These are phyloP conservation scores for Aureobasidium sp. DNA, from an alignment of 2,329 filamentous ascomycete genomes.

Conservation along the genomic window DNA sequence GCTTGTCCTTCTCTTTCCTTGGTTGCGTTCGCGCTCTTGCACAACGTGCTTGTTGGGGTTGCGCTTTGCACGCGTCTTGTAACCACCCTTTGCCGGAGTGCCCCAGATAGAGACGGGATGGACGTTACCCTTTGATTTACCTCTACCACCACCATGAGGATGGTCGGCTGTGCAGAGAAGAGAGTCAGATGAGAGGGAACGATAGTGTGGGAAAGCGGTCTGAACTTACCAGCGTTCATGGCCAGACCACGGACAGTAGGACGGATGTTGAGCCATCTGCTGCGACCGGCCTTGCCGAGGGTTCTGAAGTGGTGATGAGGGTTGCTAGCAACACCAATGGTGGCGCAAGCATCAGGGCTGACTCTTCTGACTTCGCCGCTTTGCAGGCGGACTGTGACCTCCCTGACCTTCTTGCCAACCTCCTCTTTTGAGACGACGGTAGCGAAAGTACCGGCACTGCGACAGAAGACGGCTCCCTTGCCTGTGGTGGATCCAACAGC, in stretches of 20 bases:
- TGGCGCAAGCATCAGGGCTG: slow-evolving; percentile 87
- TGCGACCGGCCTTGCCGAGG: slow-evolving; percentile 90
- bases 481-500: slow-evolving; percentile 71
- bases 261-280: slow-evolving; percentile 86
- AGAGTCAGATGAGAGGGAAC: slow-evolving; percentile 6
- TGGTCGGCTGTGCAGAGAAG: slow-evolving; percentile 62
- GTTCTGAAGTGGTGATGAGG: slow-evolving; percentile 82
- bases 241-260: slow-evolving; percentile 95
- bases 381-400: slow-evolving; percentile 78
- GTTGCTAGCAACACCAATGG: slow-evolving; percentile 91
- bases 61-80: slow-evolving; percentile 83
- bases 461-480: slow-evolving; percentile 80
- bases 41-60: slow-evolving; percentile 93
- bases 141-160: slow-evolving; percentile 96
- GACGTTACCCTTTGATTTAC: slow-evolving; percentile 98
- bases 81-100: slow-evolving; percentile 77
- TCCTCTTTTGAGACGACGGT: slow-evolving; percentile 86
- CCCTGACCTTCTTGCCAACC: slow-evolving; percentile 62
- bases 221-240: slow-evolving; percentile 80
- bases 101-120: slow-evolving; percentile 96
- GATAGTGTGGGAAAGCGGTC: background rate
- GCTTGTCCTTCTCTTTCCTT: slow-evolving; percentile 67
- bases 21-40: slow-evolving; percentile 73
- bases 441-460: slow-evolving; percentile 88
- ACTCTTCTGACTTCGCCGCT: slow-evolving; percentile 89